A percentile compares a stretch with the other conserved stretches of the same genome.
Conservation (phyloP, 306 rosid species). For the Canavalia ensiformis region DNA sequence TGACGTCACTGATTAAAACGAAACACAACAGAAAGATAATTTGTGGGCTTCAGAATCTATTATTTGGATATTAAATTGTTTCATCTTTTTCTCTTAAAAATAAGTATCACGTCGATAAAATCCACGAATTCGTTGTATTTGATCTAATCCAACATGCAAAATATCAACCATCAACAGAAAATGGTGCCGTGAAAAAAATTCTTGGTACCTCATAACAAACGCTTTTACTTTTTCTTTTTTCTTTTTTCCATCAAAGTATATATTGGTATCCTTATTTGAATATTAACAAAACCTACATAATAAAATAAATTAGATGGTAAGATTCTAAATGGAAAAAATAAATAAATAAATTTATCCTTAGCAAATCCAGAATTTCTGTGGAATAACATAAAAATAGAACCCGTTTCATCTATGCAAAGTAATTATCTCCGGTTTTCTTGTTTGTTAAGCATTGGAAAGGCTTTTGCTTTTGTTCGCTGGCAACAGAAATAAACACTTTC, state of each 20-base stretch:
- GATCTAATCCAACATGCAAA: slow-evolving; percentile 38
- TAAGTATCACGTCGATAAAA: slow-evolving; percentile 20
- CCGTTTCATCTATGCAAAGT: slow-evolving; percentile 18
- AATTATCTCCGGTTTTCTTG: slow-evolving; percentile 56
- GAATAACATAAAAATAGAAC: slow-evolving; percentile 22
- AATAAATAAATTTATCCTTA: neutral
- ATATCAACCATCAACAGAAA: neutral
- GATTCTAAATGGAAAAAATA: neutral
- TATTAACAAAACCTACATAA: neutral
- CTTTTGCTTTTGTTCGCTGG: slow-evolving; percentile 50
- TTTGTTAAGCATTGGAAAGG: slow-evolving; percentile 66
- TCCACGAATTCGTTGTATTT: slow-evolving; percentile 28
- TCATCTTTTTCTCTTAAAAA: neutral
- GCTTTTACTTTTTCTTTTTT: too few species aligned
- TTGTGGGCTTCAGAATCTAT: slow-evolving; percentile 56
- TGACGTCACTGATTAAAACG: slow-evolving; percentile 46
- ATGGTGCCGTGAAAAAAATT: neutral
- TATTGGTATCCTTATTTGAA: neutral
- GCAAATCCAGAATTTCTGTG: neutral
- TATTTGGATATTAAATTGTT: slow-evolving; percentile 17
- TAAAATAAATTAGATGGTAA: neutral
- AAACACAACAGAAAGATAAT: slow-evolving; percentile 34
- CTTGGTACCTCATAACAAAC: too few species aligned
- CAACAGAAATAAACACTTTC: slow-evolving; percentile 51
- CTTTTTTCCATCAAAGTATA: too few species aligned